Evolutionary conservation across 768 basidiomycete genomes (phyloP).

Genomic region (Hericium rajendrae): DNA sequence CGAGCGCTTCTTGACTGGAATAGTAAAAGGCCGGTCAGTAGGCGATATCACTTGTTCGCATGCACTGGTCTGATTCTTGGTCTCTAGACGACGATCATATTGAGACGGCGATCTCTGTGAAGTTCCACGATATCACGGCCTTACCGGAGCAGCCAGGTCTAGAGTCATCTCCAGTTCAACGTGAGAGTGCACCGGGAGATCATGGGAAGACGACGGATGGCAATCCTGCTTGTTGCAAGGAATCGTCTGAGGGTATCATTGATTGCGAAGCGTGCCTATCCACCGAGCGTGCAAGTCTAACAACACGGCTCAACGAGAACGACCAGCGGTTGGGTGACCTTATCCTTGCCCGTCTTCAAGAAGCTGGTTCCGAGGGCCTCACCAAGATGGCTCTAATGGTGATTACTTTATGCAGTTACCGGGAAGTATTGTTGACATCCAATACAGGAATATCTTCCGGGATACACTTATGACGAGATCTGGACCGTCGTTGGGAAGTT

Average conservation of each 20-base stretch:
- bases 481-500: conserved; percentile 23
- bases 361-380: conserved; percentile 16
- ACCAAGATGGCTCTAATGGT: conserved; percentile 20
- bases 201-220: conserved; percentile 40
- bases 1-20: conserved; percentile 65
- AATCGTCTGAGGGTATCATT: conserved; percentile 18
- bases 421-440: not conserved
- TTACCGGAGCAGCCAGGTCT: conserved; percentile 1
- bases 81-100: conserved; percentile 72
- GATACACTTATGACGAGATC: not conserved
- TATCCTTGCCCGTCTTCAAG: conserved; percentile 1
- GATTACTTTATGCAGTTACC: not conserved
- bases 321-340: not conserved
- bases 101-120: conserved; percentile 55
- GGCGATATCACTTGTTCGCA: not conserved
- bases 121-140: conserved; percentile 16
- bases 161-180: not conserved
- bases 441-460: not conserved
- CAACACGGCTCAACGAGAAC: conserved; percentile 7
- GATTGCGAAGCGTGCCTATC: conserved; percentile 25
- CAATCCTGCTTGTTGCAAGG: conserved; percentile 36
- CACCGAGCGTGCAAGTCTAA: conserved; percentile 14
- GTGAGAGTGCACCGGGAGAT: conserved; percentile 3
- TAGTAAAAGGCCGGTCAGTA: conserved; percentile 77
- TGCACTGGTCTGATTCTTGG: conserved; percentile 1